phyloP scores from a whole-genome alignment of 164 flowering plant genomes.

The Chloranthus sessilifolius region DNA sequence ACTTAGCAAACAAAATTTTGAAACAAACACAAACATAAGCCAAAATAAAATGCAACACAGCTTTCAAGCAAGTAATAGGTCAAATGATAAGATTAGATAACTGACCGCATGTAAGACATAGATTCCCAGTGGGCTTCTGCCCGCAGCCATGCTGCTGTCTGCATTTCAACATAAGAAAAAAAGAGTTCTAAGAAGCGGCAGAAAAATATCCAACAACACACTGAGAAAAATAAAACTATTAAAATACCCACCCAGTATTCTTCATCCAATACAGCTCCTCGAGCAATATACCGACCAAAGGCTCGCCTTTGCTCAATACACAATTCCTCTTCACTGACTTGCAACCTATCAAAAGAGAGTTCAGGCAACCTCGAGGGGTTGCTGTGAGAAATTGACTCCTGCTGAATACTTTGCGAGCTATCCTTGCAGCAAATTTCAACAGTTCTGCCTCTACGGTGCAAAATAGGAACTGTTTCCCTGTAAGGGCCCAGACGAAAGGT shows the following conservation, averaged over 20 bases:
- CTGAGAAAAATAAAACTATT: too few relatives aligned
- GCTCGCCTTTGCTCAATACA: slow-evolving; percentile 24
- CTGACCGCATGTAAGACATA: slow-evolving; percentile 48
- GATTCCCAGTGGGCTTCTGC: slow-evolving; percentile 70
- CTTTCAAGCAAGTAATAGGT: too few relatives aligned
- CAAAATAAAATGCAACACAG: too few relatives aligned
- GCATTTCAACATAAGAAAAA: slow-evolving; percentile 13
- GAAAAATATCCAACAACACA: background rate
- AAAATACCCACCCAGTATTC: slow-evolving; percentile 69
- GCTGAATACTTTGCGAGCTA: slow-evolving; percentile 25
- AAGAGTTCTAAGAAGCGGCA: background rate
- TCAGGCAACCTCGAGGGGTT: slow-evolving; percentile 36
- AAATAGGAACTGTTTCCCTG: slow-evolving; percentile 38
- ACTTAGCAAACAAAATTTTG: background rate
- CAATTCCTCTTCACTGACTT: slow-evolving; percentile 42
- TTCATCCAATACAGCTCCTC: slow-evolving; percentile 62
- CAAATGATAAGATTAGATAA: too few relatives aligned
- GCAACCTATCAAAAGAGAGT: slow-evolving; percentile 46
- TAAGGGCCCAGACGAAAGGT: slow-evolving; percentile 1
- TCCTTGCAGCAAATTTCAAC: slow-evolving; percentile 38
- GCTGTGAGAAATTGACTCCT: slow-evolving; percentile 27
- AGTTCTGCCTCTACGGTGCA: slow-evolving; percentile 27
- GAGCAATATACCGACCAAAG: slow-evolving; percentile 51
- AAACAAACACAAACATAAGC: too few relatives aligned
- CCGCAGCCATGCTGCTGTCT: slow-evolving; percentile 77